Conservation (phyloP, 257 asterid species). For the Oldenlandia corymbosa region DNA sequence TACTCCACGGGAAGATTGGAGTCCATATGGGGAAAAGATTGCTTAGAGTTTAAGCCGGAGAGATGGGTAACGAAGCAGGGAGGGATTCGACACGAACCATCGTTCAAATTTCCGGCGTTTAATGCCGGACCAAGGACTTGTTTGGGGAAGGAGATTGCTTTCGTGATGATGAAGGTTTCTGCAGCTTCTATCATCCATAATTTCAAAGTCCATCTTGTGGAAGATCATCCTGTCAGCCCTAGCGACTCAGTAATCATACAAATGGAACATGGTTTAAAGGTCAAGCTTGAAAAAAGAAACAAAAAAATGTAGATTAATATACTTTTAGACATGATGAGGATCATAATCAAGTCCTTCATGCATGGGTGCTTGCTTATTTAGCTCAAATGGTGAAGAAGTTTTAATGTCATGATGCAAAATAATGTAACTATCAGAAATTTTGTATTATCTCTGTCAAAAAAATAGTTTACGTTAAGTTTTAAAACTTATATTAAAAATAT, state of each 20-base stretch:
- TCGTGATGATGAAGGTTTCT: slow-evolving; percentile 10
- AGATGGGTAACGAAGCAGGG: slow-evolving; percentile 20
- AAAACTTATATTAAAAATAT: no score
- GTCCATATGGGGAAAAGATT: slow-evolving; percentile 21
- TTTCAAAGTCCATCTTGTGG: background rate
- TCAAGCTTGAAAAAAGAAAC: background rate
- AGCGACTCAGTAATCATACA: background rate
- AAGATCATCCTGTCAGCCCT: background rate
- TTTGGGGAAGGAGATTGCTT: slow-evolving; percentile 24
- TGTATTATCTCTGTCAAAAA: no score
- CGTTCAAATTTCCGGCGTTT: slow-evolving; percentile 12
- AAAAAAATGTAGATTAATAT: no score
- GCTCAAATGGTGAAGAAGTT: no score
- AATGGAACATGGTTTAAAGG: slow-evolving; percentile 3
- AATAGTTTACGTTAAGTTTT: no score
- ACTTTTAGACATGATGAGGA: no score
- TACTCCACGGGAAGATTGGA: slow-evolving; percentile 22
- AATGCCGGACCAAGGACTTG: slow-evolving; percentile 25
- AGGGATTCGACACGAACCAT: background rate
- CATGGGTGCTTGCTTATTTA: no score
- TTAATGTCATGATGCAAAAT: no score
- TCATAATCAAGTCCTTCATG: no score
- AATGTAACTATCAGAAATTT: no score
- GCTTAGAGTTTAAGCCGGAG: slow-evolving; percentile 18
- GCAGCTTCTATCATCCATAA: slow-evolving; percentile 9